These are phyloP conservation scores for Coprinopsis cinerea DNA, from an alignment of 768 basidiomycete species.

Conservation along the genomic window DNA sequence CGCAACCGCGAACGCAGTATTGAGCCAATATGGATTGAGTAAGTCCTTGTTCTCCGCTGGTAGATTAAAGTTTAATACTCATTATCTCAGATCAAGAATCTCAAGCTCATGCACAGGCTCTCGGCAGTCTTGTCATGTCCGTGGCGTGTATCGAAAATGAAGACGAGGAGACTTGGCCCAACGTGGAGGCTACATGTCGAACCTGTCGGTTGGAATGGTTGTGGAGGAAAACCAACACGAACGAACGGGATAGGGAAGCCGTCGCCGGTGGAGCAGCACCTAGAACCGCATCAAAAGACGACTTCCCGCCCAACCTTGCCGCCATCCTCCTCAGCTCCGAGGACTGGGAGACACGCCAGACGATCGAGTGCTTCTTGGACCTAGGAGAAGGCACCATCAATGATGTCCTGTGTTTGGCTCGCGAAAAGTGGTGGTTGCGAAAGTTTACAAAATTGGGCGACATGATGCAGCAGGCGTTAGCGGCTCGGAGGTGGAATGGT, in stretches of 20 bases:
- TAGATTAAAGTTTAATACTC: not conserved
- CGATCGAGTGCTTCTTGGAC: conserved; percentile 68
- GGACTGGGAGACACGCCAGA: conserved; percentile 67
- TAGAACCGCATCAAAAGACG: conserved; percentile 8
- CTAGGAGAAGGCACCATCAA: conserved; percentile 62
- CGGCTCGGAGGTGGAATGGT: conserved; percentile 42
- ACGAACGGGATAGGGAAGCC: conserved; percentile 46
- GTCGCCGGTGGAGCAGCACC: conserved; percentile 40
- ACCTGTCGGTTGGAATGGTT: conserved; percentile 62
- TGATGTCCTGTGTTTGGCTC: conserved; percentile 54
- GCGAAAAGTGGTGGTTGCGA: conserved; percentile 69
- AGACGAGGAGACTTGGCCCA: conserved; percentile 63
- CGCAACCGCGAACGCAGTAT: conserved; percentile 11
- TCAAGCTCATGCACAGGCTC: conserved; percentile 2
- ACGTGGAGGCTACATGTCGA: conserved; percentile 62
- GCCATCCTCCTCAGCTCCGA: conserved; percentile 11
- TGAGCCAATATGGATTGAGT: conserved; percentile 14
- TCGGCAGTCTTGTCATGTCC: conserved; percentile 1
- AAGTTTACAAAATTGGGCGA: conserved; percentile 59
- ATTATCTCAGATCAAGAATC: not conserved
- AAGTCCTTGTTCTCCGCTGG: not conserved
- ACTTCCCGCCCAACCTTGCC: not conserved
- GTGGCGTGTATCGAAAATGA: conserved; percentile 63
- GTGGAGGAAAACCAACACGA: conserved; percentile 49
- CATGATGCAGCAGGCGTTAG: conserved; percentile 62